Conservation (phyloP, 2,329 filamentous ascomycete genomes). For the Epichloe elymi region DNA sequence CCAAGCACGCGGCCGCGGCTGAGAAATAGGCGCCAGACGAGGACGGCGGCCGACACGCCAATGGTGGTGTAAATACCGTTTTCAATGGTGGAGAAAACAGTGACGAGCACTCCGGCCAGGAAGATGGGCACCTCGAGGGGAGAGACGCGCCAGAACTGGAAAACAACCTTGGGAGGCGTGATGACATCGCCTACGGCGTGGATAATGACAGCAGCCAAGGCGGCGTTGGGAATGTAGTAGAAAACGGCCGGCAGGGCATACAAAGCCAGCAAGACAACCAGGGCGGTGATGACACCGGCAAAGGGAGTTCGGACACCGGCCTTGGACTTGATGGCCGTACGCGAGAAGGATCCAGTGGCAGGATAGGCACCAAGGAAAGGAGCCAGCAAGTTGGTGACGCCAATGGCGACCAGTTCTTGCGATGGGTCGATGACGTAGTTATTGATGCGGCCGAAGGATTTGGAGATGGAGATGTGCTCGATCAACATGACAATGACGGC, state of each 20-base stretch:
- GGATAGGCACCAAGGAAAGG: slow-evolving; percentile 75
- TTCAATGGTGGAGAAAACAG: slow-evolving; percentile 70
- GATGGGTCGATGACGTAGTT: slow-evolving; percentile 72
- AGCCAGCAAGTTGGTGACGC: slow-evolving; percentile 59
- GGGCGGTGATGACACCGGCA: slow-evolving; percentile 70
- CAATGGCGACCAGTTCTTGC: slow-evolving; percentile 67
- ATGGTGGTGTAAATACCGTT: slow-evolving; percentile 79
- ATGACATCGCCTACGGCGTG: slow-evolving; percentile 81
- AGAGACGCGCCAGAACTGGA: slow-evolving; percentile 79
- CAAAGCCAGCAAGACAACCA: slow-evolving; percentile 71
- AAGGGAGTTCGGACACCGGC: slow-evolving; percentile 79
- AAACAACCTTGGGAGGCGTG: slow-evolving; percentile 68
- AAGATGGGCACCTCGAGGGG: slow-evolving; percentile 76
- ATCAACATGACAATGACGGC: slow-evolving; percentile 68
- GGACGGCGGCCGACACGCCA: slow-evolving; percentile 51
- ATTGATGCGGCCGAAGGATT: slow-evolving; percentile 69
- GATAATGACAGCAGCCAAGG: slow-evolving; percentile 73
- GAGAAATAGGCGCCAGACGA: slow-evolving; percentile 68
- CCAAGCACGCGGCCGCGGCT: slow-evolving; percentile 69
- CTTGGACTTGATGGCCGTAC: slow-evolving; percentile 90
- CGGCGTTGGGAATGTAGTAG: slow-evolving; percentile 72
- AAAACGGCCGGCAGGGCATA: slow-evolving; percentile 76
- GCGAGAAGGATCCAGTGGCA: slow-evolving; percentile 79
- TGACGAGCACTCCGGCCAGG: slow-evolving; percentile 72
- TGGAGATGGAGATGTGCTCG: slow-evolving; percentile 72